Evolutionary conservation across 805 yeast genomes (phyloP).

Genomic region (Ogataea methylovora): DNA sequence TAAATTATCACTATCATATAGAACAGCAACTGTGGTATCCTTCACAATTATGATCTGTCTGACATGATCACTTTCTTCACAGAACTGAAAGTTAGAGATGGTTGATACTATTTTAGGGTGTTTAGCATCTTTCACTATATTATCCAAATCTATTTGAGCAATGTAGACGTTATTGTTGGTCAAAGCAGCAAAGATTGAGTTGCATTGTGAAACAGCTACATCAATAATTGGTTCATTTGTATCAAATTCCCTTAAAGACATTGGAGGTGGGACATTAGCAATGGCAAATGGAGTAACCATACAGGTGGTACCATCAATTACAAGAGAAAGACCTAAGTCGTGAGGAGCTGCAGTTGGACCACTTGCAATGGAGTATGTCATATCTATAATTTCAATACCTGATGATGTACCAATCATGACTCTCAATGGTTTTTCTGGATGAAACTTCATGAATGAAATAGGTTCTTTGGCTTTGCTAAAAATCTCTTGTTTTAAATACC

Average conservation of each 20-base stretch:
- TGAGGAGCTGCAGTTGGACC: constrained; percentile 66
- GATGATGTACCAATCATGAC: constrained; percentile 54
- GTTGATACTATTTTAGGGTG: constrained; percentile 34
- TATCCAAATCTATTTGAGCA: constrained; percentile 37
- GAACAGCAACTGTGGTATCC: constrained; percentile 46
- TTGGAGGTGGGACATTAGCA: constrained; percentile 95
- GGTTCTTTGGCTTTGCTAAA: constrained; percentile 22
- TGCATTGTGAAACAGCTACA: constrained; percentile 55
- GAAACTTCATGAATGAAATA: constrained; percentile 57
- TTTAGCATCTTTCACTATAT: constrained; percentile 35
- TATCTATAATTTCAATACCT: constrained; percentile 55
- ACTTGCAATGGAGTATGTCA: constrained; percentile 50
- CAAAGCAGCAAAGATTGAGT: constrained; percentile 50
- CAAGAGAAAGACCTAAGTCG: constrained; percentile 75
- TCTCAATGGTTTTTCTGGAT: constrained; percentile 80
- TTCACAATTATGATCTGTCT: constrained; percentile 60
- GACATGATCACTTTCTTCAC: constrained; percentile 36
- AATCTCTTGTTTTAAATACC: constrained; percentile 88
- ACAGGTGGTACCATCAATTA: constrained; percentile 67
- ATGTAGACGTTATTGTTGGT: constrained; percentile 39
- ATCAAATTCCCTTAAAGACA: constrained; percentile 61
- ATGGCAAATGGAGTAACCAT: constrained; percentile 74
- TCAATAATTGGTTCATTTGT: constrained; percentile 50
- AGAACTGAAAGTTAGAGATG: constrained; percentile 28
- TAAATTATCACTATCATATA: constrained; percentile 44